Conservation (phyloP, 768 basidiomycete genomes). For the Mycena haematopus region DNA sequence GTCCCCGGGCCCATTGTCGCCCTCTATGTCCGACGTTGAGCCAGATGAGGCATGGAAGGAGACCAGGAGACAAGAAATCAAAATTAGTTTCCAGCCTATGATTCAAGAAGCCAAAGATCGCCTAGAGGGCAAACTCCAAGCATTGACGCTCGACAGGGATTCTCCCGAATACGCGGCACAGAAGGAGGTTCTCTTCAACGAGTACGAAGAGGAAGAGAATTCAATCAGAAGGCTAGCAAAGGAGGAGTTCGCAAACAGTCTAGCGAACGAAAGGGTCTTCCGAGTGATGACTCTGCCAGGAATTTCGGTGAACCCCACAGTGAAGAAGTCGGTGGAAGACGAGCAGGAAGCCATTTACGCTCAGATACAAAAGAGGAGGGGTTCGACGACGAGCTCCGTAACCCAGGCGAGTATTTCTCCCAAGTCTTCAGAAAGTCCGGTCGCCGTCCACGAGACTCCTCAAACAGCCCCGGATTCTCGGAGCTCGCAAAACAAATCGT, state of each 20-base stretch:
- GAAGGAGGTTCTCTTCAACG: neutral
- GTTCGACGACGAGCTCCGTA: constrained; percentile 7
- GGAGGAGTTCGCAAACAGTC: constrained; percentile 3
- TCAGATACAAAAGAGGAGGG: constrained; percentile 19
- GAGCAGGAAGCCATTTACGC: constrained; percentile 20
- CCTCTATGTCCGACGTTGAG: constrained; percentile 43
- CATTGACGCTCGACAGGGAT: neutral
- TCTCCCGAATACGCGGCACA: neutral
- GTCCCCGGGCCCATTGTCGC: constrained; percentile 1
- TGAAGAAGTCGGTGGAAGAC: constrained; percentile 2
- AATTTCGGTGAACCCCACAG: neutral
- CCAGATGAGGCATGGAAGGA: constrained; percentile 65
- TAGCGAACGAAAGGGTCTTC: constrained; percentile 8
- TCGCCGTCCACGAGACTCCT: neutral
- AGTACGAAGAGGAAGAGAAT: neutral
- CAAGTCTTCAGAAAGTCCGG: neutral
- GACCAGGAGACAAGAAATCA: constrained; percentile 53
- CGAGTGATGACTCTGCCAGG: constrained; percentile 2
- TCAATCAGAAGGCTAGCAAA: neutral
- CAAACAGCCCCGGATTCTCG: neutral
- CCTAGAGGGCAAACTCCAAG: constrained; percentile 46
- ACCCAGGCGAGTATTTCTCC: neutral
- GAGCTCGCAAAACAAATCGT: neutral
- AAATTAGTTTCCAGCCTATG: constrained; percentile 48
- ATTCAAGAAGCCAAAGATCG: constrained; percentile 70